Conservation (phyloP, 2,329 filamentous ascomycete genomes). For the Exophiala alcalophila region DNA sequence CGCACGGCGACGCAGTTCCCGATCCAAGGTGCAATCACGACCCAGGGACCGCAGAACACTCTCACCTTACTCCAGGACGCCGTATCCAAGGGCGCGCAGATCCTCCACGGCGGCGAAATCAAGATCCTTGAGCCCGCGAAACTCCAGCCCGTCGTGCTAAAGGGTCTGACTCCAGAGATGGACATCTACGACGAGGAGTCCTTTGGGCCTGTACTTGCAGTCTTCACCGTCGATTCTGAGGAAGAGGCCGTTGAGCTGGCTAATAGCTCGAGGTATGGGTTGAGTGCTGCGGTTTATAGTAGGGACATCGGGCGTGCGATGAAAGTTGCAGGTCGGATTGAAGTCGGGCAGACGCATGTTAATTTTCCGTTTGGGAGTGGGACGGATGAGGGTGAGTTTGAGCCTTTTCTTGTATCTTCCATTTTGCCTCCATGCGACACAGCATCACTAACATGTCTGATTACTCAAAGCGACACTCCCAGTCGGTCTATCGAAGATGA, state of each 20-base stretch:
- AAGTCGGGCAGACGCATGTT: slow-evolving; percentile 56
- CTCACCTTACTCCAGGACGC: slow-evolving; percentile 69
- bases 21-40: slow-evolving; percentile 72
- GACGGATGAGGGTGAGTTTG: too few relatives aligned
- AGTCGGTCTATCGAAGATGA: slow-evolving; percentile 6
- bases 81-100: slow-evolving; percentile 73
- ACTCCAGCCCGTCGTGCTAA: slow-evolving; percentile 75
- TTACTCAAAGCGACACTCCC: slow-evolving; percentile 6
- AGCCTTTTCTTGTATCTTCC: too few relatives aligned
- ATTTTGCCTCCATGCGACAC: too few relatives aligned
- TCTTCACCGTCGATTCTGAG: slow-evolving; percentile 79
- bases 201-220: slow-evolving; percentile 83
- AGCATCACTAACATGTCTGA: too few relatives aligned
- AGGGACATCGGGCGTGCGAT: slow-evolving; percentile 52
- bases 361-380: slow-evolving; percentile 10
- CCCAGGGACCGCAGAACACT: slow-evolving; percentile 78
- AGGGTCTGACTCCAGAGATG: slow-evolving; percentile 73
- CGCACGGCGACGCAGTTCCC: slow-evolving; percentile 76
- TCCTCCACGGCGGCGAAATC: slow-evolving; percentile 71
- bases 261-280: slow-evolving; percentile 22
- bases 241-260: slow-evolving; percentile 49
- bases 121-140: slow-evolving; percentile 72
- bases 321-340: slow-evolving; percentile 82
- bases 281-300: slow-evolving; percentile 18
- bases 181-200: slow-evolving; percentile 86